Conservation (phyloP, 139 green algal genomes). For the Tetradesmus lagerheimii region DNA sequence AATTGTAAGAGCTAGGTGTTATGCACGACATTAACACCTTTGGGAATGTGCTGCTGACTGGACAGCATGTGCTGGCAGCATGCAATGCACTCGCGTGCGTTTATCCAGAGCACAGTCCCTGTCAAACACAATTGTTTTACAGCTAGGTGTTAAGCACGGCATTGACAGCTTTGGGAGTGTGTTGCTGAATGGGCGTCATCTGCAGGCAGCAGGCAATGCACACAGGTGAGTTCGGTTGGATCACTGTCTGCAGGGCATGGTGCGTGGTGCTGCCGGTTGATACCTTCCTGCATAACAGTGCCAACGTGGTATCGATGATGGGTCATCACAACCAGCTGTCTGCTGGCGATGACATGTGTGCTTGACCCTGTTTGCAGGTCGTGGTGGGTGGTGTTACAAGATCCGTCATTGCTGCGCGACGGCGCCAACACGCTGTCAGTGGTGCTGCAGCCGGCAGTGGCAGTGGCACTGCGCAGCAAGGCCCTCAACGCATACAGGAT, state of each 20-base stretch:
- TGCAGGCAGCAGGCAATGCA: background rate
- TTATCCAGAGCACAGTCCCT: no score
- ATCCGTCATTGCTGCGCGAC: conserved; percentile 3
- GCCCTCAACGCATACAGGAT: conserved; percentile 47
- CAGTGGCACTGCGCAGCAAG: conserved; percentile 14
- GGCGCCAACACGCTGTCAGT: conserved; percentile 47
- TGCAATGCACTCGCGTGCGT: conserved; percentile 64
- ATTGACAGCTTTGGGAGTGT: no score
- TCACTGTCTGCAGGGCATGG: conserved; percentile 31
- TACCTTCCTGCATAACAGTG: conserved; percentile 3
- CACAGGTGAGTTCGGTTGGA: no score
- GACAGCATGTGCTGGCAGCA: background rate
- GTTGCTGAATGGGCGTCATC: background rate
- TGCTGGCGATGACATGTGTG: no score
- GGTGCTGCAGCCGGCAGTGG: conserved; percentile 40
- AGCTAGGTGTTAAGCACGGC: no score
- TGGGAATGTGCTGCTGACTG: conserved; percentile 64
- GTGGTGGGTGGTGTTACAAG: background rate
- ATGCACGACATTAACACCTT: conserved; percentile 59
- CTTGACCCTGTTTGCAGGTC: background rate
- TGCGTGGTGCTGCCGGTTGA: background rate
- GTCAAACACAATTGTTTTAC: no score
- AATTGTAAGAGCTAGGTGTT: no score
- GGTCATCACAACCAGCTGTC: no score
- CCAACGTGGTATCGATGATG: conserved; percentile 47